A percentile compares a stretch with the other conserved stretches of the same genome.
These are phyloP conservation scores for Vachellia pachyceras DNA, from an alignment of 306 rosid species.

Conservation along the genomic window DNA sequence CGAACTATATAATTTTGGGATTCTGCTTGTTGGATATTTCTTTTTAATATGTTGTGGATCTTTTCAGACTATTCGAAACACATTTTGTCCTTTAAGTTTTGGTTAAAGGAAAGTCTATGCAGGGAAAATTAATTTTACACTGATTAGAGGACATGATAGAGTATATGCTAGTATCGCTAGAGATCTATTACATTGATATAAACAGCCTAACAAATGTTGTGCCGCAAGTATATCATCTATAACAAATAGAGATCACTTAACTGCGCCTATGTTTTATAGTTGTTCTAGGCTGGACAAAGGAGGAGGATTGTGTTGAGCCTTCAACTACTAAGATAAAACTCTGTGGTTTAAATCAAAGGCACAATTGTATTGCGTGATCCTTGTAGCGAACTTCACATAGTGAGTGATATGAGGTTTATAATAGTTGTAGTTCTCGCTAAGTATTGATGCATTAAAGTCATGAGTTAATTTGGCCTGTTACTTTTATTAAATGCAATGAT, in stretches of 20 bases:
- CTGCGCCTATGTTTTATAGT: neutral
- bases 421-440: neutral
- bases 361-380: no score
- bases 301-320: neutral
- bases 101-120: neutral
- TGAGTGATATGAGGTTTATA: no score
- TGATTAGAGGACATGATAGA: neutral
- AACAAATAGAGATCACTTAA: neutral
- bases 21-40: neutral
- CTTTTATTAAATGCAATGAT: neutral
- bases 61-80: neutral
- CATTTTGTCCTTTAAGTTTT: neutral
- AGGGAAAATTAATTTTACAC: neutral
- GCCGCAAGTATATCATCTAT: neutral
- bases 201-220: neutral
- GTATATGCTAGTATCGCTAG: neutral
- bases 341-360: neutral
- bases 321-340: neutral
- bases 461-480: conserved; percentile 1
- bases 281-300: neutral
- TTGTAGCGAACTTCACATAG: no score
- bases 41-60: neutral
- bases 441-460: neutral
- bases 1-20: neutral
- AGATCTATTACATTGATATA: neutral